These are phyloP conservation scores for Ascochyta rabiei DNA, from an alignment of 2,329 filamentous ascomycete species.

Conservation along the genomic window DNA sequence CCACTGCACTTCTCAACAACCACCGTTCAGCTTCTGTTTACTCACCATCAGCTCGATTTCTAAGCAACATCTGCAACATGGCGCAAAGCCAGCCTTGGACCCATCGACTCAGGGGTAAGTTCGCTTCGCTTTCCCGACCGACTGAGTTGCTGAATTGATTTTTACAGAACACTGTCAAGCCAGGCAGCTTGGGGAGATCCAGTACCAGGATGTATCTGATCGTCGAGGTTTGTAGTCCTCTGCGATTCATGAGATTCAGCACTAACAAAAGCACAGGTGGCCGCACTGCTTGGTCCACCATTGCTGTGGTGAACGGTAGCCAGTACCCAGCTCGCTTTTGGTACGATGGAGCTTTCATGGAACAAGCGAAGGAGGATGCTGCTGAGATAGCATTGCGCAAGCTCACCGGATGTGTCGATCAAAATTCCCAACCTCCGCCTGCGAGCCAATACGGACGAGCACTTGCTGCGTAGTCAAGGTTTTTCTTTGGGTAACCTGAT, in stretches of 20 bases:
- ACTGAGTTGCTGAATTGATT: background rate
- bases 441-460: constrained; percentile 29
- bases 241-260: background rate
- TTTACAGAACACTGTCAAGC: constrained; percentile 43
- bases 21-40: background rate
- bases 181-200: constrained; percentile 32
- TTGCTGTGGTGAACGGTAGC: constrained; percentile 33
- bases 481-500: background rate
- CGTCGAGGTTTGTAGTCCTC: constrained; percentile 38
- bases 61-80: constrained; percentile 20
- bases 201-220: constrained; percentile 46
- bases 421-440: constrained; percentile 27
- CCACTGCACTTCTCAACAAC: background rate
- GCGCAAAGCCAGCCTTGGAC: constrained; percentile 29
- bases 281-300: constrained; percentile 47
- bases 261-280: constrained; percentile 34
- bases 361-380: constrained; percentile 46
- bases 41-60: background rate
- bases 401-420: constrained; percentile 29
- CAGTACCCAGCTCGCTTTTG: constrained; percentile 43
- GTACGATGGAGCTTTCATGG: constrained; percentile 44
- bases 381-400: constrained; percentile 41
- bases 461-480: background rate
- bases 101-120: constrained; percentile 38
- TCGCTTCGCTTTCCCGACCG: background rate